Conservation (phyloP, 2,329 filamentous ascomycete genomes). For the Tolypocladium tundrense region DNA sequence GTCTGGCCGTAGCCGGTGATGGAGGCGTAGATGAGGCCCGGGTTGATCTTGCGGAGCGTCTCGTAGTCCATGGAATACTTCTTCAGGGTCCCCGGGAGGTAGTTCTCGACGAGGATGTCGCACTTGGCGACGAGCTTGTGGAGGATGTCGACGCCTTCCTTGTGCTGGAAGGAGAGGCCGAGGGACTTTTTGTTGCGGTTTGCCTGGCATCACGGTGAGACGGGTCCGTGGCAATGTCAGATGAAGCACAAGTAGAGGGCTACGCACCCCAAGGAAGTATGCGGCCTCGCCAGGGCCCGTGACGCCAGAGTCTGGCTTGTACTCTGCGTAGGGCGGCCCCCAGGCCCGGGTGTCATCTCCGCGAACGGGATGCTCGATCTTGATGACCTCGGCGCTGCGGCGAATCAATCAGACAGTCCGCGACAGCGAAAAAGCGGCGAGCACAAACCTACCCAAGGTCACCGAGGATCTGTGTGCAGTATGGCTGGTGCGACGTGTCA, state of each 20-base stretch:
- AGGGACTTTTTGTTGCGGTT: constrained; percentile 97
- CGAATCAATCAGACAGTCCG: neutral
- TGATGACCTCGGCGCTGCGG: constrained; percentile 83
- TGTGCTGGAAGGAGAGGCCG: constrained; percentile 80
- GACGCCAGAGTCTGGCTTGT: constrained; percentile 47
- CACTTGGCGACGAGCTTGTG: constrained; percentile 76
- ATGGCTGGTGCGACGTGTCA: constrained; percentile 54
- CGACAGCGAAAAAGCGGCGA: neutral
- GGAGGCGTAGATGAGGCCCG: constrained; percentile 80
- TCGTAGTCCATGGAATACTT: constrained; percentile 90
- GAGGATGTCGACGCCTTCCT: constrained; percentile 73
- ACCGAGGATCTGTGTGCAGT: constrained; percentile 92
- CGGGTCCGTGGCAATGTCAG: too few relatives aligned
- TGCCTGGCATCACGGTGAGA: constrained; percentile 41
- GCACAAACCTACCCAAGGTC: constrained; percentile 68
- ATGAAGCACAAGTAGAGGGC: neutral
- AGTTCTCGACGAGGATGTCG: constrained; percentile 94
- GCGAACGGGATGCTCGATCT: constrained; percentile 84
- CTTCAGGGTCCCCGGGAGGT: constrained; percentile 77
- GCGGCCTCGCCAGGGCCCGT: constrained; percentile 81
- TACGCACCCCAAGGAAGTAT: constrained; percentile 77
- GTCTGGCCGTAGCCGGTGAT: constrained; percentile 97
- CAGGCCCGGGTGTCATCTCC: constrained; percentile 94
- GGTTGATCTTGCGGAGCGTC: constrained; percentile 71
- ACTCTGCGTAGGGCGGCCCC: constrained; percentile 88